Percentiles rank a stretch among this genome's conserved stretches.
Conservation (phyloP, 441 rosid genomes). For the Erodium moschatum region DNA sequence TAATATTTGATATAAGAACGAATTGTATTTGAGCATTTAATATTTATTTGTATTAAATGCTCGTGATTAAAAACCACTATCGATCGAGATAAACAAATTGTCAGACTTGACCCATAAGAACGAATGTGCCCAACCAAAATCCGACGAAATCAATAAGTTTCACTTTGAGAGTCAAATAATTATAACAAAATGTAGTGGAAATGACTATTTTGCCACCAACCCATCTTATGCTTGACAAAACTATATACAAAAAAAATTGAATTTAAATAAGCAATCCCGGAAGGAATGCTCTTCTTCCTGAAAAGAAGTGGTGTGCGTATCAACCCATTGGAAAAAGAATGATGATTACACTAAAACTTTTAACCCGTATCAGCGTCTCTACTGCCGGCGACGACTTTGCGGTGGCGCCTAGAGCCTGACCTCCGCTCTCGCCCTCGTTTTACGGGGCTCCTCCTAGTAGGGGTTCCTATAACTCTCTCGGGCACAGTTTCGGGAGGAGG, state of each 20-base stretch:
- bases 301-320: not conserved
- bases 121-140: too few species aligned
- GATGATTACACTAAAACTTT: slow-evolving; percentile 22
- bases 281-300: slow-evolving; percentile 14
- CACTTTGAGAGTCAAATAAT: too few species aligned
- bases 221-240: slow-evolving; percentile 11
- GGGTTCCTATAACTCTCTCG: slow-evolving; percentile 24
- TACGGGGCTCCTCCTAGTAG: slow-evolving; percentile 26
- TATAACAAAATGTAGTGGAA: not conserved
- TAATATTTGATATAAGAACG: too few species aligned
- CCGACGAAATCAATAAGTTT: too few species aligned
- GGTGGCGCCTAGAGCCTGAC: slow-evolving; percentile 60
- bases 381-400: slow-evolving; percentile 45
- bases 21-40: too few species aligned
- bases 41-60: too few species aligned
- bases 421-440: slow-evolving; percentile 48
- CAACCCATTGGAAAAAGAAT: slow-evolving; percentile 28
- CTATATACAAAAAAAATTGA: slow-evolving; percentile 34
- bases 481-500: slow-evolving; percentile 32
- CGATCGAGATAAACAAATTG: too few species aligned
- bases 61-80: too few species aligned
- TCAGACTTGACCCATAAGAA: too few species aligned
- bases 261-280: not conserved
- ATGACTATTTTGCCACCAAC: not conserved
- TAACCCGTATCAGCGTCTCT: slow-evolving; percentile 31